Percentiles rank a stretch among this genome's conserved stretches.
Evolutionary conservation across 2,329 filamentous ascomycete genomes (phyloP).

Genomic region (Claviceps arundinis): DNA sequence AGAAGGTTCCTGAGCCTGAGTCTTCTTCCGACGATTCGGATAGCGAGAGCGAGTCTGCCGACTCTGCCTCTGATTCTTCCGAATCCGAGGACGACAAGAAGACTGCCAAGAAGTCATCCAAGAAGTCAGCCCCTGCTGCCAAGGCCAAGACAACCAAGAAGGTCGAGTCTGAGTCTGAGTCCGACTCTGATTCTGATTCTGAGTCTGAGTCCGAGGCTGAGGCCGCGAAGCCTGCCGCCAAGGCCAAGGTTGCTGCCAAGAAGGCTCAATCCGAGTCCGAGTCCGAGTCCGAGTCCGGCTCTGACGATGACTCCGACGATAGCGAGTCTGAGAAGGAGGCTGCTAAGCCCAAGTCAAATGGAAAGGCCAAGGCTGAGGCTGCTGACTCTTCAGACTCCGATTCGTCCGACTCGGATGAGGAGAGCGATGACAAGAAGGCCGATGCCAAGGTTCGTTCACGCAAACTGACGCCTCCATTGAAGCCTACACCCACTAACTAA

Average conservation of each 20-base stretch:
- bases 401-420: conserved; percentile 18
- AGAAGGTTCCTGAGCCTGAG: conserved; percentile 31
- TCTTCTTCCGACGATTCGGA: conserved; percentile 25
- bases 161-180: conserved; percentile 21
- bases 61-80: conserved; percentile 19
- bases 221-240: conserved; percentile 14
- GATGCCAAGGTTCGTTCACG: conserved; percentile 17
- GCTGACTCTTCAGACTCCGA: conserved; percentile 18
- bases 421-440: conserved; percentile 11
- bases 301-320: conserved; percentile 22
- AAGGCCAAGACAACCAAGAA: conserved; percentile 13
- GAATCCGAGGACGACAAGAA: conserved; percentile 22
- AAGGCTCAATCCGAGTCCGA: conserved; percentile 21
- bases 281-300: conserved; percentile 22
- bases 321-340: conserved; percentile 26
- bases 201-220: conserved; percentile 26
- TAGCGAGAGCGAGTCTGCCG: conserved; percentile 15
- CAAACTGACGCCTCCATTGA: too few relatives aligned
- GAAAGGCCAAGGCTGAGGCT: conserved; percentile 13
- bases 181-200: too few relatives aligned
- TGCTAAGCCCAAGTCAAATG: conserved; percentile 11
- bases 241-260: conserved; percentile 3
- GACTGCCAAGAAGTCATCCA: conserved; percentile 13
- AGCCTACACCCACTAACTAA: neutral
- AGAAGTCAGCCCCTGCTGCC: conserved; percentile 7